Evolutionary conservation across 345 rosid species (phyloP), one percentile per base, ranked within the genome.

Genomic region (Eucalyptus sp.): DNA sequence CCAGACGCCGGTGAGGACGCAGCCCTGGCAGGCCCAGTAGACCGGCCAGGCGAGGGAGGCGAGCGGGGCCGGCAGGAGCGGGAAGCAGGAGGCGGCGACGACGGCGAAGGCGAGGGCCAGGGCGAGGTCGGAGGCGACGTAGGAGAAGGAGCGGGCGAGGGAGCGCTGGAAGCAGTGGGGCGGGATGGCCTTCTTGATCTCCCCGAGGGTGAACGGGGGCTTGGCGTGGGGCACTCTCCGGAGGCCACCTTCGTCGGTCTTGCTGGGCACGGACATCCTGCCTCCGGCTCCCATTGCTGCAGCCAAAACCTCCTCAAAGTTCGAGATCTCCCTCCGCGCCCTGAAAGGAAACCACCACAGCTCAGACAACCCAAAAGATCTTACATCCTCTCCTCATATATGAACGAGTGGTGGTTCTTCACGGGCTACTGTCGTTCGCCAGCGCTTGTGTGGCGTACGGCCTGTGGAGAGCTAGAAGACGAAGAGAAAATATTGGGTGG

Each of bases 121-220:
- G 90, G 90, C 49, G 43, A 93, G 92, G 92, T 95, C 97, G 13
- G 51, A 91, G 80, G 92, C 87, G 29, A 92, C 92, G 10, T 92
- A 94, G 86, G 94, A 95, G 93, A 94, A 94, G 7, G 97, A 95
- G 48, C 90, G 94, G 86, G 93, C 76, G 68, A 94, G 93, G 87
- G 95, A 94, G 50, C 96, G 94, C 60, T 91, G 52, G 88, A 94
- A 95, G 92, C 97, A 95, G 60, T 93, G 97, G 9, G 97, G 92
- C 2, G 95, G 97, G 86, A 95, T 88, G 89, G 96, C 92, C 88
- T 92, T 92, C 94, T 92, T 95, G 89, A 95, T 56, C 86, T 93
- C 90, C 66, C 94, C n/a, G 14, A 94, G 93, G 4, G 94, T 92
- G 89, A 95, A 94, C 7, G 95, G 95, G 15, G 96, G 97, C 87